Evolutionary conservation across 495 filamentous ascomycete genomes (phyloP), one percentile per base, ranked within the genome.

Genomic region (Tuber melanosporum): DNA sequence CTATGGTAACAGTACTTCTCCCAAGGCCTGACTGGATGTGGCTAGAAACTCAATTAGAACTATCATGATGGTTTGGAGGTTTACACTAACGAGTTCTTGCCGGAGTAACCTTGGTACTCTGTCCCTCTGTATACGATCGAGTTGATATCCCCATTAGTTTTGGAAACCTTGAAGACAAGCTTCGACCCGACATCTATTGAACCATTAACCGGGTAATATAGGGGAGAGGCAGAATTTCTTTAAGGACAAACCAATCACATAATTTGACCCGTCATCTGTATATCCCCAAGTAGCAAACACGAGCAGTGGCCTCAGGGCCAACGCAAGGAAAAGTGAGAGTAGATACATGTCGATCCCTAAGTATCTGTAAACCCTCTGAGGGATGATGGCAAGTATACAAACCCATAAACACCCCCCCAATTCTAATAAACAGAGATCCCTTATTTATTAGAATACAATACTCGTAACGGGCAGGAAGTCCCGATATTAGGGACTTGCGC

Each of bases 71-170:
- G 26, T 5, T n/a, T 19, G 2, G 7, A 22, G 57, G 42, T 8
- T 32, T 32, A 22, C 43, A 26, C 70, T 62, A 47, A 78, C 71
- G 71, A 79, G 57, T 79, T 72, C 49, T 79, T 79, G 2, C 71
- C 39, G 19, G 73, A 69, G 41, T 77, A 77, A 12, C 77, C 77
- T 71, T 79, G 75, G 57, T 79, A 79, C 36, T 79, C 77, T 4
- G 76, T 75, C 2, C 77, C 77, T 49, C 70, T 47, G n/a, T 62
- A 79, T 7, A 79, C 75, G 44, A 78, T 79, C 17, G 75, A 79
- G 46, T 73, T 78, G 43, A 79, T 79, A 74, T 79, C 77, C 43
- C 77, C 77, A 77, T 79, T 79, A 9, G 75, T 72, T 32, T 79
- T 79, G 44, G 75, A 79, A 69, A 77, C 71, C 15, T 74, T 79